phyloP scores from a whole-genome alignment of 345 rosid genomes.

The Melaleuca alternifolia region DNA sequence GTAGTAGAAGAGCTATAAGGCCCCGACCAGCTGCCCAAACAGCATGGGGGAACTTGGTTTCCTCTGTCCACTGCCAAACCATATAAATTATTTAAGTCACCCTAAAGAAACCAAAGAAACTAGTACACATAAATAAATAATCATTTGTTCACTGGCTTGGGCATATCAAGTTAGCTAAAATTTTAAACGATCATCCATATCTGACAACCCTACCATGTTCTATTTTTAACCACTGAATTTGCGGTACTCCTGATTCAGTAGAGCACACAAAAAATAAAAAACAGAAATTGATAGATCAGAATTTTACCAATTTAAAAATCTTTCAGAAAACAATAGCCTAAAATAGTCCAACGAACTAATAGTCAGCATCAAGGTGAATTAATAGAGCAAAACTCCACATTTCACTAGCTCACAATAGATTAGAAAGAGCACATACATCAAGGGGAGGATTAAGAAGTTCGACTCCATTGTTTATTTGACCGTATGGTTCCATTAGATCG shows the following conservation, averaged over 20 bases:
- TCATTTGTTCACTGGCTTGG: not conserved
- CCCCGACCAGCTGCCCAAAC: conserved; percentile 98
- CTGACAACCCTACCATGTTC: not conserved
- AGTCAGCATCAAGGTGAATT: not conserved
- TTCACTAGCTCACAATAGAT: not conserved
- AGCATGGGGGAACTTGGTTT: conserved; percentile 82
- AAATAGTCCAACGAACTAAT: not conserved
- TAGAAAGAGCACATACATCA: conserved; percentile 30
- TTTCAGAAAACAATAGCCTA: not conserved
- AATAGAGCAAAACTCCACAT: not conserved
- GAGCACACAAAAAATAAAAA: not conserved
- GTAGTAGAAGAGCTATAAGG: conserved; percentile 64
- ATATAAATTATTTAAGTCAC: not conserved
- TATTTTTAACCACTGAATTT: not conserved
- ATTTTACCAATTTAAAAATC: not conserved
- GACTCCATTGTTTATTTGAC: conserved; percentile 87
- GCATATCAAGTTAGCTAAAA: not conserved
- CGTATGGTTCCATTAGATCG: conserved; percentile 97
- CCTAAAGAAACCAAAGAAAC: not conserved
- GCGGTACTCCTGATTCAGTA: not conserved
- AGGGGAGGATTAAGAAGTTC: conserved; percentile 78
- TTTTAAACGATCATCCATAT: not conserved
- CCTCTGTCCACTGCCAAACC: conserved; percentile 66
- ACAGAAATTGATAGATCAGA: not conserved
- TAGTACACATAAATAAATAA: not conserved